Evolutionary conservation across 306 rosid species (phyloP).

Genomic region (Citrullus colocynthis): DNA sequence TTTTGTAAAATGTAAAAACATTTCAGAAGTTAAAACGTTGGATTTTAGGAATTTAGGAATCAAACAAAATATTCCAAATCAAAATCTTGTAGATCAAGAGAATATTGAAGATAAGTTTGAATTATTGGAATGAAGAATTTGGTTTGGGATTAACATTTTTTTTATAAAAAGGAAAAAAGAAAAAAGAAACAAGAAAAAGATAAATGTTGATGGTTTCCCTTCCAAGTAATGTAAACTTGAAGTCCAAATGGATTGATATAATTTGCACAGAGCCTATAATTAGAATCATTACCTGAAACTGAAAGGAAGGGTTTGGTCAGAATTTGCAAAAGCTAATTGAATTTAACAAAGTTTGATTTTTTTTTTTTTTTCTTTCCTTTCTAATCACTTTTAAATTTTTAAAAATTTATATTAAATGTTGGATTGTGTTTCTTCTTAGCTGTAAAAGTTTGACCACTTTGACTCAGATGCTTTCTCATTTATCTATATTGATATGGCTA

Average conservation of each 20-base stretch:
- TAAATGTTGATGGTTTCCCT: background rate
- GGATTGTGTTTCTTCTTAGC: slow-evolving; percentile 35
- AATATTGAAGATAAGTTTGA: background rate
- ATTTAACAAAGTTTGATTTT: background rate
- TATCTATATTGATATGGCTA: slow-evolving; percentile 41
- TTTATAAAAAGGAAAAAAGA: background rate
- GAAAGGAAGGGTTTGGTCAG: background rate
- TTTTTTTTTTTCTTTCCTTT: background rate
- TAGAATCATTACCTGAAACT: slow-evolving; percentile 5
- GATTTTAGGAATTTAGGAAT: background rate
- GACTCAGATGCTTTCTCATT: slow-evolving; percentile 63
- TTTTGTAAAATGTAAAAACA: background rate
- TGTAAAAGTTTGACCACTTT: slow-evolving; percentile 49
- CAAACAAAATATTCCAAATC: background rate
- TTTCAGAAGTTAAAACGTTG: background rate
- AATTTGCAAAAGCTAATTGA: background rate
- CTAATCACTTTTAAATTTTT: too few relatives aligned
- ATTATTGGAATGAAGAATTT: background rate
- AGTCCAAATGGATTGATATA: background rate
- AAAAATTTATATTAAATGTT: slow-evolving; percentile 22
- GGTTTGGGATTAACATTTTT: background rate
- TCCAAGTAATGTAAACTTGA: slow-evolving; percentile 3
- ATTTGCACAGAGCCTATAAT: slow-evolving; percentile 1
- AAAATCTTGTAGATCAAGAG: background rate
- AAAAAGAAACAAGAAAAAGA: background rate